Evolutionary conservation across 352 stramenopile species (phyloP), one percentile per base, ranked within the genome.

Genomic region (Hyaloperonospora arabidopsidis): DNA sequence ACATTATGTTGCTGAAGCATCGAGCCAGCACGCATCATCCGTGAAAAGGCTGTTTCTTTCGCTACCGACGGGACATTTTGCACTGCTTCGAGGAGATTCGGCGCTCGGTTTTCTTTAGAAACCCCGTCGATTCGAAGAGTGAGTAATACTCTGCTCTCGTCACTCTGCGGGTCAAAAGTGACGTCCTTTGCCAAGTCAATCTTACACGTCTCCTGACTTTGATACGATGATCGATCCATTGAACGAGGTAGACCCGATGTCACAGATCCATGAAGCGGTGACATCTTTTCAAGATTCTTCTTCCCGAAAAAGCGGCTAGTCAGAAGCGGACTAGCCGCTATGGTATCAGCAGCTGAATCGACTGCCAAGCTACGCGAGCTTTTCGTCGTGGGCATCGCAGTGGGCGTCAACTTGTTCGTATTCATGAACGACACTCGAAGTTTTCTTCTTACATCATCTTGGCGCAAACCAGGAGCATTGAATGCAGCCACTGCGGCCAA

Each of bases 31-130:
- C 68, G 64, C 75, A 93, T 88, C 77, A 93, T 87, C 21, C 82
- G 68, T 25, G 78, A 74, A 52, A 93, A 93, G 1, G 82, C 82
- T n/a, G 84, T 93, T 54, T 89, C 77, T 45, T 81, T 79, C 7
- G 50, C 49, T 1, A 43, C n/a, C 17, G 38, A 8, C 5, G 40
- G 38, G 22, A 3, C 11, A 17, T n/a, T 38, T 18, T 11, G 32
- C 13, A 10, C 23, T 34, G 35, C 6, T 19, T 56, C 21, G 48
- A 45, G 45, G 13, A 23, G 44, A 54, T 60, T 70, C 7, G 72
- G 68, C 4, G 49, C 46, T 45, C 53, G 47, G 25, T 86, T 86
- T 47, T 86, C 74, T 35, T 85, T 88, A 6, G 54, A 61, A 45
- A 60, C 17, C 2, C 34, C 38, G 3, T 29, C 15, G 25, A n/a